Conservation (phyloP, 2,329 filamentous ascomycete species). For the Xylaria hypoxylon region DNA sequence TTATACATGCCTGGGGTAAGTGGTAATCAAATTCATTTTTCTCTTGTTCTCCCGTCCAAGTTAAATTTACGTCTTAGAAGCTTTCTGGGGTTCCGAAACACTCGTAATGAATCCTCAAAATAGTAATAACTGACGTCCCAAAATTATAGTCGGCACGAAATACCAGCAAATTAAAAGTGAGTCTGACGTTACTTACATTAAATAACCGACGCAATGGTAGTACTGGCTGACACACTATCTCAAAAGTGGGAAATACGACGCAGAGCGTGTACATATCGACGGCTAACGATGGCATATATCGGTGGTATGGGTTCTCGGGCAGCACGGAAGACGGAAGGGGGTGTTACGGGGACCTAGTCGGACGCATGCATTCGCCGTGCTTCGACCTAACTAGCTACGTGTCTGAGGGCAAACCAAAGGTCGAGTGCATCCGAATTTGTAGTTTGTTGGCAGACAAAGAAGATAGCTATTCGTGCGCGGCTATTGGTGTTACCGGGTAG, state of each 20-base stretch:
- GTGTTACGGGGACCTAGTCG: conserved; percentile 38
- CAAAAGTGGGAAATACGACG: conserved; percentile 38
- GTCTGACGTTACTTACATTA: neutral
- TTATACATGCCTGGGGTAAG: neutral
- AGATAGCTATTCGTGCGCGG: conserved; percentile 33
- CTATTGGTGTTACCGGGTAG: conserved; percentile 26
- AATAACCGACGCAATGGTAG: neutral
- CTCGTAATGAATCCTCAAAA: neutral
- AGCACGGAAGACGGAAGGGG: conserved; percentile 21
- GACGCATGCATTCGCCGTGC: conserved; percentile 35
- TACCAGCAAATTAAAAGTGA: conserved; percentile 5
- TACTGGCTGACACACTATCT: neutral
- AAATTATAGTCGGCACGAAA: neutral
- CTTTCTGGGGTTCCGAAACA: no score
- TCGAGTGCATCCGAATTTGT: conserved; percentile 41
- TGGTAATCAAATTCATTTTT: neutral
- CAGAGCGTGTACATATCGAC: conserved; percentile 39
- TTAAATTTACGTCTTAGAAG: no score
- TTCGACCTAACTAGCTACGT: conserved; percentile 23
- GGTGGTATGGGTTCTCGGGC: conserved; percentile 41
- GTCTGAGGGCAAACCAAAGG: conserved; percentile 14
- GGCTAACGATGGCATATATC: conserved; percentile 41
- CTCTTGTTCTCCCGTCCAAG: neutral
- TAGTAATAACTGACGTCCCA: neutral
- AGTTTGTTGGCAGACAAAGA: conserved; percentile 29